Conservation (phyloP, 2,329 filamentous ascomycete genomes). For the Ophiocordyceps australis region DNA sequence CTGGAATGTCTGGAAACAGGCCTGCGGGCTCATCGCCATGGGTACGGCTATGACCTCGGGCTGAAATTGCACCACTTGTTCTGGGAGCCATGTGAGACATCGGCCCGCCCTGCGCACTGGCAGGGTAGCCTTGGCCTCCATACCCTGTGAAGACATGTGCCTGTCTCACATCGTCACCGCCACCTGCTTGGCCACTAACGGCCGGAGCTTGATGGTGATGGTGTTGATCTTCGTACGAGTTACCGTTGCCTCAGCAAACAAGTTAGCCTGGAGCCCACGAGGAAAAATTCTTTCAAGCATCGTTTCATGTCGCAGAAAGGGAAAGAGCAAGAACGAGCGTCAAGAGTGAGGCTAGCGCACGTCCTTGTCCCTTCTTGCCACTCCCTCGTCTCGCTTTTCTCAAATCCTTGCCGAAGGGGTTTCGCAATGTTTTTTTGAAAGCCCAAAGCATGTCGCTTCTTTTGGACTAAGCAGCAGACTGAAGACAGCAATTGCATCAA, state of each 20-base stretch:
- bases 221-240: conserved; percentile 44
- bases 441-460: no score
- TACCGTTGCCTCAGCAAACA: conserved; percentile 35
- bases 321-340: no score
- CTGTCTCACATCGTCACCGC: conserved; percentile 49
- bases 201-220: conserved; percentile 47
- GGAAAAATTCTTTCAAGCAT: no score
- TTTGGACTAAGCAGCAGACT: no score
- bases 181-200: conserved; percentile 26
- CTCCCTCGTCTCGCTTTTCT: no score
- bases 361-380: no score
- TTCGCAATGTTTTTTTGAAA: no score
- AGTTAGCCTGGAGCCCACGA: conserved; percentile 9
- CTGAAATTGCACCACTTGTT: conserved; percentile 16
- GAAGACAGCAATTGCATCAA: no score
- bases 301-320: no score
- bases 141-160: conserved; percentile 60
- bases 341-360: no score
- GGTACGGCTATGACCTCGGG: conserved; percentile 18
- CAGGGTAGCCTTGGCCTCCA: conserved; percentile 38
- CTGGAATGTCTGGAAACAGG: conserved; percentile 76
- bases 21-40: conserved; percentile 43
- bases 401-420: no score
- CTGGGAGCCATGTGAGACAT: conserved; percentile 42
- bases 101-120: conserved; percentile 27